Conservation (phyloP, 1,139 yeast genomes). For the Yamadazyma blattariae region DNA sequence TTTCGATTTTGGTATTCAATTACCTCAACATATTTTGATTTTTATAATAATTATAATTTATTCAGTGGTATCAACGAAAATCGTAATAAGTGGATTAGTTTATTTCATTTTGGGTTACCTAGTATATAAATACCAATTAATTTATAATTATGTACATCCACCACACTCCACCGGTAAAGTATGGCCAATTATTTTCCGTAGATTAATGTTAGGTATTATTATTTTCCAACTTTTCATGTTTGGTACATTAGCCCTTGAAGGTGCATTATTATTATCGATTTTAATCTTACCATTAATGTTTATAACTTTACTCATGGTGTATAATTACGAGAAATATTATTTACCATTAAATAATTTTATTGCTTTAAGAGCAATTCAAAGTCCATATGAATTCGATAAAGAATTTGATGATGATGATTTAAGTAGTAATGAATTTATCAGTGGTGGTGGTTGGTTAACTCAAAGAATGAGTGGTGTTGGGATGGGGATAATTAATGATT, state of each 20-base stretch:
- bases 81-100: constrained; percentile 58
- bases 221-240: constrained; percentile 66
- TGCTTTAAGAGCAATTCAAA: constrained; percentile 60
- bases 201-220: constrained; percentile 59
- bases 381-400: constrained; percentile 38
- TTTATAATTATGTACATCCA: constrained; percentile 67
- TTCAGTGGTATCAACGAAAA: constrained; percentile 65
- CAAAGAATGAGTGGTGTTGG: not conserved
- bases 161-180: constrained; percentile 72
- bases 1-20: constrained; percentile 62
- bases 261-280: constrained; percentile 51
- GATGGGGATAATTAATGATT: constrained; percentile 1
- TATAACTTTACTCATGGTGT: constrained; percentile 45
- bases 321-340: constrained; percentile 60
- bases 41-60: constrained; percentile 62
- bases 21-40: constrained; percentile 64
- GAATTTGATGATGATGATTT: constrained; percentile 38
- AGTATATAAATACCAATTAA: constrained; percentile 64
- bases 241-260: constrained; percentile 65
- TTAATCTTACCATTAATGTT: constrained; percentile 53
- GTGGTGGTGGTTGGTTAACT: constrained; percentile 6
- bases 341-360: constrained; percentile 58
- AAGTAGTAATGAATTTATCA: constrained; percentile 4
- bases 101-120: constrained; percentile 61
- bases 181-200: constrained; percentile 66